These are phyloP conservation scores for Erodium texanum DNA, from an alignment of 441 rosid genomes.

Conservation along the genomic window DNA sequence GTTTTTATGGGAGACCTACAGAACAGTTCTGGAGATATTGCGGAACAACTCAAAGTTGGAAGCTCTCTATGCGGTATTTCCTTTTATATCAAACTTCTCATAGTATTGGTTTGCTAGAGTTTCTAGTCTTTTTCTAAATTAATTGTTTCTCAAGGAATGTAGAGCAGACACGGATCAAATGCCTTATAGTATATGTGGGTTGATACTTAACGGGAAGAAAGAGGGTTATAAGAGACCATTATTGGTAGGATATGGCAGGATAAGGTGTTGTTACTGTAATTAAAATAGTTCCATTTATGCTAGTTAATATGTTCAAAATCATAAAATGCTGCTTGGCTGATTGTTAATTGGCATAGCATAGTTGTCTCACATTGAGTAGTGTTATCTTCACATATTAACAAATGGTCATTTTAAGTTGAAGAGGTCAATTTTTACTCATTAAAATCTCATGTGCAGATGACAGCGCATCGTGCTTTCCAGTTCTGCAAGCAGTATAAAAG, in stretches of 20 bases:
- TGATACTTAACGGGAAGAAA: too few relatives aligned
- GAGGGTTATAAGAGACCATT: neutral
- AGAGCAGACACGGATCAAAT: neutral
- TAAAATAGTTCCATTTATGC: too few relatives aligned
- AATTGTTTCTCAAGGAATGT: neutral
- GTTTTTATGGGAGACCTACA: conserved; percentile 98
- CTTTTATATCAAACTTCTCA: neutral
- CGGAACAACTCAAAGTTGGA: conserved; percentile 96
- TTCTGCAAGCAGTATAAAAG: conserved; percentile 95
- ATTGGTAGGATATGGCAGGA: neutral
- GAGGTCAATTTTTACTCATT: conserved; percentile 8
- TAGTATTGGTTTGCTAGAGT: too few relatives aligned
- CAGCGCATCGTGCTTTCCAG: conserved; percentile 94
- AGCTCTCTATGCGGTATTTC: conserved; percentile 88
- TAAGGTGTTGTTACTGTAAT: too few relatives aligned
- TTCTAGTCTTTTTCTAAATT: too few relatives aligned
- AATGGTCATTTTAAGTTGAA: neutral
- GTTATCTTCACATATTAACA: neutral
- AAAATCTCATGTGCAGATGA: conserved; percentile 54
- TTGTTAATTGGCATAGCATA: too few relatives aligned
- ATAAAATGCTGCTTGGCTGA: too few relatives aligned
- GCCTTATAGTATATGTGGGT: too few relatives aligned
- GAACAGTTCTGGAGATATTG: conserved; percentile 92
- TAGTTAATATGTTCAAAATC: too few relatives aligned
- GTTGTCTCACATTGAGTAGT: too few relatives aligned